Evolutionary conservation across 106 monocot species (phyloP).

Genomic region (Iris macrosiphon): DNA sequence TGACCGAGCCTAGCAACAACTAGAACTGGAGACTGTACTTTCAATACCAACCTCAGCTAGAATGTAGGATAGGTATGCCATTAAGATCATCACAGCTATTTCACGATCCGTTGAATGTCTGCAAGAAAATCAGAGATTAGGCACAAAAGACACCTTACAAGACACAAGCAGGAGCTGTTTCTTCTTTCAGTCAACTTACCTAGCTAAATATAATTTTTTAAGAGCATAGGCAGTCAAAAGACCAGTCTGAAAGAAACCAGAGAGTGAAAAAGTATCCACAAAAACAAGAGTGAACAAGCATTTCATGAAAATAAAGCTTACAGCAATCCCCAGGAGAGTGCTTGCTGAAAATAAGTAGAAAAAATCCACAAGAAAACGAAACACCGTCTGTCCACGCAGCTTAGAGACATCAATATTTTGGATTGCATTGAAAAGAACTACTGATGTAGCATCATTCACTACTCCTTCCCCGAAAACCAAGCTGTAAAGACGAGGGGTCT

Average conservation of each 20-base stretch:
- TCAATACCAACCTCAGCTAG: constrained; percentile 64
- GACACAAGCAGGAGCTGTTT: background rate
- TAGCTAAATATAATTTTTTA: constrained; percentile 63
- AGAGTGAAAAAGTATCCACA: background rate
- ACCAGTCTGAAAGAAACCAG: constrained; percentile 43
- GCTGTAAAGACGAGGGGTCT: constrained; percentile 73
- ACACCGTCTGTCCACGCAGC: constrained; percentile 30
- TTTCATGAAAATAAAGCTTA: constrained; percentile 25
- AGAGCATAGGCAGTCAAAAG: constrained; percentile 68
- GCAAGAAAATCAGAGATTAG: constrained; percentile 8
- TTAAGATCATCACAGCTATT: constrained; percentile 66
- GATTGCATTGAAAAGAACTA: constrained; percentile 70
- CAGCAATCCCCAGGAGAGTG: constrained; percentile 67
- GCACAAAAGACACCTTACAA: background rate
- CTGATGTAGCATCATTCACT: constrained; percentile 78
- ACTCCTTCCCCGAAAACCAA: constrained; percentile 92
- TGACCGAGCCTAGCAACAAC: background rate
- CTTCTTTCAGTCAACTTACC: constrained; percentile 31
- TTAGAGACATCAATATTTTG: constrained; percentile 48
- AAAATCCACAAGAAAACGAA: constrained; percentile 48
- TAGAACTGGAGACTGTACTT: background rate
- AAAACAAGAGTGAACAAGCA: constrained; percentile 3
- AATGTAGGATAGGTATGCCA: constrained; percentile 92
- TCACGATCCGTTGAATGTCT: constrained; percentile 94
- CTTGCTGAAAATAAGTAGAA: constrained; percentile 67